Evolutionary conservation across 2,329 filamentous ascomycete genomes (phyloP).

Genomic region (Teratosphaeria viscida): DNA sequence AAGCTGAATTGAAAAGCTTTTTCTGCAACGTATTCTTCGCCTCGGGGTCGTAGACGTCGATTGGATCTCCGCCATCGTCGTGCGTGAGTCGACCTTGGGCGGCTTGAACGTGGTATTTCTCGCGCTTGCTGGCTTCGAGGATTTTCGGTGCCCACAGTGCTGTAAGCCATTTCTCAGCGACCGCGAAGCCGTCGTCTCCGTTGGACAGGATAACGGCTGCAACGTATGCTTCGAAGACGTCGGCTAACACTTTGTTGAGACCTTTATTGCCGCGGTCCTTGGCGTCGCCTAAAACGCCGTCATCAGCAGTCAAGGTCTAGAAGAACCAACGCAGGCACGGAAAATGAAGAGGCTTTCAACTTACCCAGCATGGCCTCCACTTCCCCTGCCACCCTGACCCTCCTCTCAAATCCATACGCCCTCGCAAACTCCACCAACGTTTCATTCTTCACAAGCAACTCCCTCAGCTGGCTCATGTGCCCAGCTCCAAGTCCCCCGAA

Average conservation of each 20-base stretch:
- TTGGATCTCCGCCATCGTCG: constrained; percentile 19
- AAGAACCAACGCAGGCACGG: background rate
- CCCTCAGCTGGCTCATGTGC: constrained; percentile 63
- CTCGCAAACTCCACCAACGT: constrained; percentile 61
- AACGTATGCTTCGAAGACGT: constrained; percentile 86
- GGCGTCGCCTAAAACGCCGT: constrained; percentile 1
- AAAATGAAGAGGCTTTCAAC: background rate
- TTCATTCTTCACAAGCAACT: constrained; percentile 69
- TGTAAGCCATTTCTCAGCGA: constrained; percentile 61
- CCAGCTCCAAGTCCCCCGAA: constrained; percentile 58
- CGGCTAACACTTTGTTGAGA: constrained; percentile 64
- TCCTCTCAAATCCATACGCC: constrained; percentile 59
- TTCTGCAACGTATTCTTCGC: constrained; percentile 31
- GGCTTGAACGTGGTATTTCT: constrained; percentile 1
- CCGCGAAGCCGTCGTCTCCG: constrained; percentile 48
- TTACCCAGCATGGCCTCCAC: constrained; percentile 20
- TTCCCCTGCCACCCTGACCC: constrained; percentile 41
- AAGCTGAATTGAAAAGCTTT: constrained; percentile 18
- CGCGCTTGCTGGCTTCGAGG: constrained; percentile 26
- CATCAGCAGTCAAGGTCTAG: background rate
- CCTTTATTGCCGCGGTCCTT: constrained; percentile 38
- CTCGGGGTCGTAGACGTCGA: constrained; percentile 24
- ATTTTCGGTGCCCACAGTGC: constrained; percentile 62
- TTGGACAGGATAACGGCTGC: constrained; percentile 66
- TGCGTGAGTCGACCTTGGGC: constrained; percentile 1